Evolutionary conservation across 139 green algal genomes (phyloP).

Genomic region (Parachlorella kessleri): DNA sequence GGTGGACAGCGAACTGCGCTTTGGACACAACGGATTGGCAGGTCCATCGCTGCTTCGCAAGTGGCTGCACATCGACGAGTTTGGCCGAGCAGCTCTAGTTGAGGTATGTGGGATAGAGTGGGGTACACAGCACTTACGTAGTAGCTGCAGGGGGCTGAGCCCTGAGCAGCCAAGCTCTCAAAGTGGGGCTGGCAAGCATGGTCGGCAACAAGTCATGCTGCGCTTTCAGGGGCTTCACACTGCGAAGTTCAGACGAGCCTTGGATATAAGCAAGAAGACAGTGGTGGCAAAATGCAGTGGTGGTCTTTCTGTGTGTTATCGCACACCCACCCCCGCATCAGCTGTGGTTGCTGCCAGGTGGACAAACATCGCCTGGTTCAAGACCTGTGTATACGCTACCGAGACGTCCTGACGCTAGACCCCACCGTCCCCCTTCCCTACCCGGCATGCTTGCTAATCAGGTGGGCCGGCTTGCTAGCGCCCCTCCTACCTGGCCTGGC

Average conservation of each 20-base stretch:
- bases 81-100: not conserved
- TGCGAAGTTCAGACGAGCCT: not conserved
- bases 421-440: conserved; percentile 27
- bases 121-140: not conserved
- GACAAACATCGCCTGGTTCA: conserved; percentile 19
- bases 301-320: not conserved
- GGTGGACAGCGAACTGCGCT: not conserved
- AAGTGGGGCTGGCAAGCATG: not conserved
- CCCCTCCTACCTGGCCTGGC: no score
- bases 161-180: not conserved
- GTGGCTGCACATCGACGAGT: conserved; percentile 1
- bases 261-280: not conserved
- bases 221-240: not conserved
- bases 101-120: not conserved
- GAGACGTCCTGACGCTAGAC: conserved; percentile 39
- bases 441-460: conserved; percentile 36
- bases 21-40: not conserved
- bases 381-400: conserved; percentile 28
- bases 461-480: not conserved
- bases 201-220: not conserved
- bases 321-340: not conserved
- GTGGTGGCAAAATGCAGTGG: no score
- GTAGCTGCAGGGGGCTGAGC: no score
- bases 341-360: conserved; percentile 6
- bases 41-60: not conserved